Evolutionary conservation across 1,284 basidiomycete species (phyloP).

Genomic region (Cryptococcus sp.): DNA sequence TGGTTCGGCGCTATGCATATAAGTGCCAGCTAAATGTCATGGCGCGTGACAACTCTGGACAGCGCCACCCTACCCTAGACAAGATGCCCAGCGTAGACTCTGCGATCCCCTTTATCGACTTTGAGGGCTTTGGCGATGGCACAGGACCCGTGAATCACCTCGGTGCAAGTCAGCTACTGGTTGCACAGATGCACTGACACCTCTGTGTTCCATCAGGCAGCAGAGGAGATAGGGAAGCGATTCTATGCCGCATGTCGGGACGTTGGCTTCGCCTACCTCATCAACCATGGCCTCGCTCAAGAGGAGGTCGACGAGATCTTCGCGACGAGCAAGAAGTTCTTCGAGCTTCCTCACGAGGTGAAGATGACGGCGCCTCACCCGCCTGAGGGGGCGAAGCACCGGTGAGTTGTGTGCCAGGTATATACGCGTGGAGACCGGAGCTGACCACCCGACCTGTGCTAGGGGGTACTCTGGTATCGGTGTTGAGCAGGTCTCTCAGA

Average conservation of each 20-base stretch:
- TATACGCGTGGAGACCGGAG: no score
- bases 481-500: conserved; percentile 40
- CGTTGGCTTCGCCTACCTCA: conserved; percentile 53
- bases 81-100: conserved; percentile 22
- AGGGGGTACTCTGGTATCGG: conserved; percentile 52
- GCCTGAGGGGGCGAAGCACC: conserved; percentile 50
- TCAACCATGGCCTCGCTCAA: conserved; percentile 52
- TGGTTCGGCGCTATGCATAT: no score
- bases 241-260: conserved; percentile 33
- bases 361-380: conserved; percentile 62
- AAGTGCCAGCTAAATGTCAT: no score
- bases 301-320: conserved; percentile 58
- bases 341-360: conserved; percentile 54
- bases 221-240: conserved; percentile 18
- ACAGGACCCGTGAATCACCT: conserved; percentile 5
- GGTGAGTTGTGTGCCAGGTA: conserved; percentile 20
- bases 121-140: conserved; percentile 30
- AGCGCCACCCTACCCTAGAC: neutral
- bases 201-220: conserved; percentile 5
- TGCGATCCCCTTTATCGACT: conserved; percentile 33
- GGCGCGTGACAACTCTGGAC: no score
- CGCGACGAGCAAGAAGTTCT: conserved; percentile 55
- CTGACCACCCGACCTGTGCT: conserved; percentile 38
- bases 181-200: neutral
- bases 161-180: neutral